A percentile compares a stretch with the other conserved stretches of the same genome.
These are phyloP conservation scores for Saccharomycopsis sp. DNA, from an alignment of 805 yeast species.

Conservation along the genomic window DNA sequence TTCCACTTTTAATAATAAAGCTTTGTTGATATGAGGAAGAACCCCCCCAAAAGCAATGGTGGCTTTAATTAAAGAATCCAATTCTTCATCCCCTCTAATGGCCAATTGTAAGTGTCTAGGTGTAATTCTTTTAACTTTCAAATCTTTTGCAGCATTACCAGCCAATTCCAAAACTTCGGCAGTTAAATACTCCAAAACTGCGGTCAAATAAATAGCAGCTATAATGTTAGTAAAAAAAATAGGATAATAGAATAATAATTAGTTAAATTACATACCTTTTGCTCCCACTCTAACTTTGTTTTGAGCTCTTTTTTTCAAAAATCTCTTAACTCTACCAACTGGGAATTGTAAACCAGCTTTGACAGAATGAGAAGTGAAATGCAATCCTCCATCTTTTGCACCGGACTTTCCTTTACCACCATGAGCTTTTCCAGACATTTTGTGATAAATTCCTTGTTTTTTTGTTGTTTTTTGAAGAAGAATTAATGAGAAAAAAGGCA, in stretches of 20 bases:
- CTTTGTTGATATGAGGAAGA: conserved; percentile 84
- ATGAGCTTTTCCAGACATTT: conserved; percentile 90
- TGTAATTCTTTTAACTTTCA: conserved; percentile 91
- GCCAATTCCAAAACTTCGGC: conserved; percentile 97
- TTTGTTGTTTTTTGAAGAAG: conserved; percentile 1
- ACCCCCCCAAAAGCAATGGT: conserved; percentile 99
- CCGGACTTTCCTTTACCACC: conserved; percentile 97
- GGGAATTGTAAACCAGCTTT: conserved; percentile 96
- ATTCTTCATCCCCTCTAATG: conserved; percentile 96
- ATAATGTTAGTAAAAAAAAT: background rate
- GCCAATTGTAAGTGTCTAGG: conserved; percentile 97
- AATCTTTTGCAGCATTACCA: conserved; percentile 95
- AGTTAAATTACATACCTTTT: conserved; percentile 29
- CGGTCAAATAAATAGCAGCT: conserved; percentile 91
- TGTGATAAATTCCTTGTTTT: background rate
- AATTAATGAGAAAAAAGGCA: conserved; percentile 2
- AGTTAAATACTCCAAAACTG: conserved; percentile 90
- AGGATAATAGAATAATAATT: background rate
- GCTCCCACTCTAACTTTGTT: conserved; percentile 77
- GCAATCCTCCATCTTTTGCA: conserved; percentile 48
- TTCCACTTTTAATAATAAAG: conserved; percentile 67
- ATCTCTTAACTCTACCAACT: conserved; percentile 97
- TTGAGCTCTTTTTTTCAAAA: conserved; percentile 83
- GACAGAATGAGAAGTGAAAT: conserved; percentile 64
- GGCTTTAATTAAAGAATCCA: conserved; percentile 86